Percentiles rank a stretch among this genome's conserved stretches.
Evolutionary conservation across 305 asterid species (phyloP).

Genomic region (Stenogyne calaminthoides): DNA sequence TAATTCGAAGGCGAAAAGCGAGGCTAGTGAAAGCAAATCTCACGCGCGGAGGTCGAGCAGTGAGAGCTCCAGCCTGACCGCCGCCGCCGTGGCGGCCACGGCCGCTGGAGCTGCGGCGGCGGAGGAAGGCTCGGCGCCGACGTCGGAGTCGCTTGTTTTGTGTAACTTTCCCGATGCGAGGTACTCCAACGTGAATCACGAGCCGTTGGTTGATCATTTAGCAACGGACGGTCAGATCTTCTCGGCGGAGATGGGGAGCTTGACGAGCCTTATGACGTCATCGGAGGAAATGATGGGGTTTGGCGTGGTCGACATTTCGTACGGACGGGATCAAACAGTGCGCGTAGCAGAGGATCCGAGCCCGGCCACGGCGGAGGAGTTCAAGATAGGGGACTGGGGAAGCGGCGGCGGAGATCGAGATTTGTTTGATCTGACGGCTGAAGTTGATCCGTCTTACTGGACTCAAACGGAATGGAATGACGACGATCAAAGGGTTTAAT

Average conservation of each 20-base stretch:
- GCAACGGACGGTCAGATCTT: constrained; percentile 47
- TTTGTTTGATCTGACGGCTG: constrained; percentile 52
- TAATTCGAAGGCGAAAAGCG: constrained; percentile 37
- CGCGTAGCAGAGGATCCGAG: constrained; percentile 1
- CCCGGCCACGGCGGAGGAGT: constrained; percentile 18
- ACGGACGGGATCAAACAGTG: constrained; percentile 28
- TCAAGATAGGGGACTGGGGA: constrained; percentile 43
- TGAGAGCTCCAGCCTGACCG: constrained; percentile 65
- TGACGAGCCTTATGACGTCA: constrained; percentile 50
- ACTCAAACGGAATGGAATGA: constrained; percentile 53
- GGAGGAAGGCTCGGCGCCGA: no score
- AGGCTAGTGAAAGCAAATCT: constrained; percentile 19
- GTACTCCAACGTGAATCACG: constrained; percentile 34
- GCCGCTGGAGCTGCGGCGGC: no score
- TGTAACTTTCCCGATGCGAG: constrained; percentile 38
- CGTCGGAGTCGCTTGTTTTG: constrained; percentile 29
- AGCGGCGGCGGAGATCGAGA: constrained; percentile 41
- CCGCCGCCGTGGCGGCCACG: no score
- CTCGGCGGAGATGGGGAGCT: constrained; percentile 48
- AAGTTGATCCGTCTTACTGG: constrained; percentile 55
- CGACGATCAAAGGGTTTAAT: constrained; percentile 43
- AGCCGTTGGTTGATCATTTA: constrained; percentile 32
- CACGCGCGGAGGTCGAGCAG: constrained; percentile 42
- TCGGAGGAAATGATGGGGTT: constrained; percentile 43
- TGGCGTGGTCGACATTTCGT: constrained; percentile 40